Evolutionary conservation across 352 stramenopile species (phyloP), one percentile per base, ranked within the genome.

Genomic region (Globisporangium yorkense): DNA sequence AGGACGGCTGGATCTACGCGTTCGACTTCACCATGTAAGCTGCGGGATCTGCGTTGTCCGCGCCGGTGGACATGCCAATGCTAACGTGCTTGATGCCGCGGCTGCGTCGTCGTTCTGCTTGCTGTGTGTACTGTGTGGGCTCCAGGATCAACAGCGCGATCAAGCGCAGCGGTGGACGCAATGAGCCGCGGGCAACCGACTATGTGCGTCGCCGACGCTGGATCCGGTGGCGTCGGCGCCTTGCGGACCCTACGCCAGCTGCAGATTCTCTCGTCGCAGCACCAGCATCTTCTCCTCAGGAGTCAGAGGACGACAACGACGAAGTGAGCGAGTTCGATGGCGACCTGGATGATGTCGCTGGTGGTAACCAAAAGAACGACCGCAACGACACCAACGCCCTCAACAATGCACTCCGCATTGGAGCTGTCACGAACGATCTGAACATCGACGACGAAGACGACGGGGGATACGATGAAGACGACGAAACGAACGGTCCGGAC

Each of bases 21-120:
- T 87, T 89, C 33, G 80, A 92, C 58, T 92, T 92, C 57, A 77
- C 75, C 21, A 87, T 84, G 73, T 80, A 73, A 9, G 59, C 2
- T 13, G 33, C 45, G 6, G 33, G 21, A 24, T 24, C 10, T 40
- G 13, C 47, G 18, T 6, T n/a, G 18, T 51, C 16, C 37, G 12
- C 12, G 24, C 27, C 8, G 20, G 20, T 5, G 24, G 2, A 6
- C 24, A 21, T 52, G 18, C 15, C 15, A 9, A 24, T 33, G 33
- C 6, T 39, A 29, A 24, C 21, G 21, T 24, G 21, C 21, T 24
- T 24, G 21, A 24, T 24, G 21, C 1, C 21, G 21, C 21, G 21
- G 21, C 21, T 24, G 21, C 21, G 21, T 24, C 21, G 21, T 24
- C 21, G 21, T 24, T 24, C 21, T 24, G 21, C 21, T 24, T 55